Percentiles rank a stretch among this genome's conserved stretches.
Evolutionary conservation across 106 monocot species (phyloP).

Genomic region (Allium cepa): DNA sequence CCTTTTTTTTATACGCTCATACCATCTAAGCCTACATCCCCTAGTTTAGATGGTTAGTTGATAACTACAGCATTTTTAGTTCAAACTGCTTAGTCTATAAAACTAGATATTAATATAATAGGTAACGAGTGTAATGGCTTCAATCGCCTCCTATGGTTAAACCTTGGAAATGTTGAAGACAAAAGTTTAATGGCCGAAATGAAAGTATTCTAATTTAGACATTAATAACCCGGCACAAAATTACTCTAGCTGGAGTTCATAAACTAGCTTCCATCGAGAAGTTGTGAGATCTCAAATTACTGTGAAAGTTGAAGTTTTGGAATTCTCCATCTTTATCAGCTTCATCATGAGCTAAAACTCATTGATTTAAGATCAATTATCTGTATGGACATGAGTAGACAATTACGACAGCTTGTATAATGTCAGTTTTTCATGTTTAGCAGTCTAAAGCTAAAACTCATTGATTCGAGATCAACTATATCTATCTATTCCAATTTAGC

Average conservation of each 20-base stretch:
- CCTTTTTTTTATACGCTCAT: no score
- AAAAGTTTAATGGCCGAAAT: background rate
- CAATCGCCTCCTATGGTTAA: background rate
- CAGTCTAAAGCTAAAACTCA: no score
- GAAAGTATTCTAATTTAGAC: background rate
- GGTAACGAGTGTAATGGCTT: background rate
- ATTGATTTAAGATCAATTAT: no score
- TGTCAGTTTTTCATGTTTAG: no score
- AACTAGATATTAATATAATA: background rate
- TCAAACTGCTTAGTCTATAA: background rate
- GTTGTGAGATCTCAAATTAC: background rate
- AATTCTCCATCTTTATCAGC: background rate
- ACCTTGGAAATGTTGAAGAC: background rate
- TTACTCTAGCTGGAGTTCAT: background rate
- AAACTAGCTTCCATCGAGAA: background rate
- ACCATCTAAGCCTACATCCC: no score
- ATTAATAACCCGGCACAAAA: background rate
- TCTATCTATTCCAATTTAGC: no score
- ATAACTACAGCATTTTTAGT: background rate
- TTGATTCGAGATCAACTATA: no score
- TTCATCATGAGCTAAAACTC: background rate
- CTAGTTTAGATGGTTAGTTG: background rate
- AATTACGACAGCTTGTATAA: no score
- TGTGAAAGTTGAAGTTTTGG: background rate
- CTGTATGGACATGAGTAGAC: no score